Percentiles rank a stretch among this genome's conserved stretches.
These are phyloP conservation scores for Eucalyptus rudis DNA, from an alignment of 345 rosid genomes.

Conservation along the genomic window DNA sequence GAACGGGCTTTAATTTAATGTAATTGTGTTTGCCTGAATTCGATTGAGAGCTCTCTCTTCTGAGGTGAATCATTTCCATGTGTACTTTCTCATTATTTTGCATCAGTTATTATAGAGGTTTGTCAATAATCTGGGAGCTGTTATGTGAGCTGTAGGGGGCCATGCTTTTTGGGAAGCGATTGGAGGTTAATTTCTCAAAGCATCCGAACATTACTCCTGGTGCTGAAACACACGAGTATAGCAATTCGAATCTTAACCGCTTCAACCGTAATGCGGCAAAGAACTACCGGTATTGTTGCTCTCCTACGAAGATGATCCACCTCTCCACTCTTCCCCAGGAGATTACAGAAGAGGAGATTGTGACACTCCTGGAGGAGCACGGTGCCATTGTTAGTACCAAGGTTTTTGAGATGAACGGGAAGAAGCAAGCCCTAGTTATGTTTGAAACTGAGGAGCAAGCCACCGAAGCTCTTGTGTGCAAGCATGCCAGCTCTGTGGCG, in stretches of 20 bases:
- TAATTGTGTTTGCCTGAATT: background rate
- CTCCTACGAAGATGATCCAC: conserved; percentile 96
- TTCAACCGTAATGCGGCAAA: conserved; percentile 97
- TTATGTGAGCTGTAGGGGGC: conserved; percentile 47
- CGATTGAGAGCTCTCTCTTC: background rate
- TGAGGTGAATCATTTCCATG: background rate
- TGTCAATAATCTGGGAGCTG: background rate
- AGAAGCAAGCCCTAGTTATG: conserved; percentile 78
- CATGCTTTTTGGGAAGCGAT: conserved; percentile 74
- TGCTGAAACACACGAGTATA: conserved; percentile 76
- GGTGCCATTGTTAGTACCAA: conserved; percentile 55
- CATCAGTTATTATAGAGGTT: background rate
- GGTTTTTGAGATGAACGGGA: conserved; percentile 92
- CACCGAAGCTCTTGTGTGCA: conserved; percentile 85
- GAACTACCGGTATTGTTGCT: conserved; percentile 96
- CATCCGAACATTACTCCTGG: conserved; percentile 85
- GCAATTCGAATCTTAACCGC: conserved; percentile 81
- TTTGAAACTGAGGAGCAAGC: conserved; percentile 92
- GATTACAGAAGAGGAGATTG: conserved; percentile 73
- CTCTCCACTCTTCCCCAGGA: conserved; percentile 87
- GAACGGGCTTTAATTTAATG: background rate
- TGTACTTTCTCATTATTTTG: background rate
- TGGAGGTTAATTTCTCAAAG: conserved; percentile 95
- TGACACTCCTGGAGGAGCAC: conserved; percentile 61
- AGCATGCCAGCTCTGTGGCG: conserved; percentile 80